Conservation (phyloP, 1,139 yeast species). For the Hanseniaspora uvarum region DNA sequence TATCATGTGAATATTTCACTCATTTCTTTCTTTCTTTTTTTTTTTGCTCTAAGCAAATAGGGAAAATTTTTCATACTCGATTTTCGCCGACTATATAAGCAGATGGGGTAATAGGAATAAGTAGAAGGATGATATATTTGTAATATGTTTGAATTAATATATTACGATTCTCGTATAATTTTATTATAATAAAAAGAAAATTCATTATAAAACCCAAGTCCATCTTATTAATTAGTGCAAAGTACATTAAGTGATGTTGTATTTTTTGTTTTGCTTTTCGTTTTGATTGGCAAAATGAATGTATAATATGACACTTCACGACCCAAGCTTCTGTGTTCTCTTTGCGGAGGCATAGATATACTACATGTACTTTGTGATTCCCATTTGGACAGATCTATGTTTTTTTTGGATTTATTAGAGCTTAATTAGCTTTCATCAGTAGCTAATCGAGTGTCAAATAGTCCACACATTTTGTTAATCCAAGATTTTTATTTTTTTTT, state of each 20-base stretch:
- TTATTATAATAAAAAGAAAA: not conserved
- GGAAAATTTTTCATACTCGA: not conserved
- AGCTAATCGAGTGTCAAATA: constrained; percentile 18
- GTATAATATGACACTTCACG: not conserved
- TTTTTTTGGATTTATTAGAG: constrained; percentile 16
- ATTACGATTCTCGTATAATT: not conserved
- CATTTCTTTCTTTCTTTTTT: not conserved
- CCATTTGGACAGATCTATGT: constrained; percentile 17
- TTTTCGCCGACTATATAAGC: not conserved
- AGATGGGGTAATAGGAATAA: too few relatives aligned
- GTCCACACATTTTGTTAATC: constrained; percentile 17
- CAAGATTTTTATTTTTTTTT: not conserved
- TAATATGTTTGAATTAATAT: not conserved
- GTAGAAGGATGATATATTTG: not conserved
- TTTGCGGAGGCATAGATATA: not conserved
- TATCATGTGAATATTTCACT: not conserved
- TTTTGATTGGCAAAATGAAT: not conserved
- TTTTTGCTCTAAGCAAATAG: not conserved
- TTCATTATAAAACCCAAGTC: not conserved
- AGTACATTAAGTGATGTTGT: constrained; percentile 1
- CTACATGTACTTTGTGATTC: constrained; percentile 18
- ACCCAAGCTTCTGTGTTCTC: constrained; percentile 1
- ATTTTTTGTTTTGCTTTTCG: constrained; percentile 2
- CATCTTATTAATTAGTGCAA: constrained; percentile 13
- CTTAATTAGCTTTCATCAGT: constrained; percentile 16